Percentiles rank a stretch among this genome's conserved stretches.
These are phyloP conservation scores for Cadophora gregata DNA, from an alignment of 2,329 filamentous ascomycete genomes.

Conservation along the genomic window DNA sequence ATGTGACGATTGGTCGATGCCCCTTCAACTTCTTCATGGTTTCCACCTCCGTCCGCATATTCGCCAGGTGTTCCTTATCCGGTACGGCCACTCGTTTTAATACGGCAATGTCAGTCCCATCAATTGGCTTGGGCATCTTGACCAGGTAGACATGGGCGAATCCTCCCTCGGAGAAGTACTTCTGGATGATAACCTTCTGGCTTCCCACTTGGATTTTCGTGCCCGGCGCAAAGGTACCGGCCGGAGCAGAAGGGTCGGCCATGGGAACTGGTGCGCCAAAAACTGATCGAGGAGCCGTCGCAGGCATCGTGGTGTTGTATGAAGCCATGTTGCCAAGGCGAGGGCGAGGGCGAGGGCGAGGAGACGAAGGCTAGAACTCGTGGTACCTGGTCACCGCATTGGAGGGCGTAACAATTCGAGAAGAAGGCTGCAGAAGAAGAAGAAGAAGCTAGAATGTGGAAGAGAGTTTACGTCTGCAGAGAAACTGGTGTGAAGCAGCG, in stretches of 20 bases:
- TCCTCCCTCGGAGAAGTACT: conserved; percentile 96
- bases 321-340: conserved; percentile 47
- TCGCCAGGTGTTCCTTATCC: conserved; percentile 91
- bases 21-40: conserved; percentile 99
- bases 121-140: conserved; percentile 68
- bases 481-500: conserved; percentile 10
- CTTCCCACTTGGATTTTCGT: conserved; percentile 96
- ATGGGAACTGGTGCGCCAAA: conserved; percentile 53
- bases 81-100: conserved; percentile 87
- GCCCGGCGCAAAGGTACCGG: conserved; percentile 88
- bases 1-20: conserved; percentile 94
- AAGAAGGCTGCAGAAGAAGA: conserved; percentile 7
- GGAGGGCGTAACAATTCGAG: conserved; percentile 28
- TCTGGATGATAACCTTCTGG: conserved; percentile 92
- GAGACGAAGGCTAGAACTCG: conserved; percentile 25
- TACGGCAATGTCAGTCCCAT: conserved; percentile 47
- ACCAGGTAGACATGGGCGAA: conserved; percentile 99
- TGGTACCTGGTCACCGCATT: conserved; percentile 42
- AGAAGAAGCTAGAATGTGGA: conserved; percentile 16
- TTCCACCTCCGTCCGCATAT: conserved; percentile 98
- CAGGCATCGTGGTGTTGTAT: conserved; percentile 48
- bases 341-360: conserved; percentile 30
- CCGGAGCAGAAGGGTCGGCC: conserved; percentile 57
- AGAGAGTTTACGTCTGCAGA: not conserved
- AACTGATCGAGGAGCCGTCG: conserved; percentile 49